Evolutionary conservation across 2,329 filamentous ascomycete species (phyloP), one percentile per base, ranked within the genome.

Genomic region (Mollisia scopiformis): DNA sequence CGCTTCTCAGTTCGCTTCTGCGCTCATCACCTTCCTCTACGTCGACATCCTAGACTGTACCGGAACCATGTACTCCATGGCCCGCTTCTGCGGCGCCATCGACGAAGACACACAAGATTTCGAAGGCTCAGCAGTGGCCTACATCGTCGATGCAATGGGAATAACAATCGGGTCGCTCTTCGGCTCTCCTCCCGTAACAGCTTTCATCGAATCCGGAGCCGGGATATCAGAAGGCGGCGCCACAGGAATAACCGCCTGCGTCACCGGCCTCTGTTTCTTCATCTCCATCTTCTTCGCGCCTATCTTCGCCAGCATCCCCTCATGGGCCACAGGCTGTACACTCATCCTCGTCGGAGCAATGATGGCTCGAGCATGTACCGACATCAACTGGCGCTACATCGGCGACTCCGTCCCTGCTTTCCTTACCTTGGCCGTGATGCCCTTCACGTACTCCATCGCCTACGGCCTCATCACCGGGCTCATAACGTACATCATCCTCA

Each of bases 271-370:
- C 53, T 93, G 89, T 77, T 96, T 96, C 80, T 89, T 96, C 78
- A 86, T 96, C 72, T 86, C 90, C 59, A 84, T 96, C 63, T 96
- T 96, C 81, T 96, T 96, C 73, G 92, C 92, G 0, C 92, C 92
- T 0, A 94, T 96, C 59, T 96, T 96, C 72, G 92, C 92, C 10
- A 93, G 90, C 0, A 95, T 96, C 60, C 92, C 92, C 4, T 88
- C 92, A 0, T 96, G 91, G 91, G 92, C 92, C 2, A 96, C 92
- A 0, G 92, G 92, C 51, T 93, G 90, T 73, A 93, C 93, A n/a
- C 83, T 96, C 27, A 83, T 96, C 68, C 86, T 96, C 39, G 91
- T 96, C 57, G 92, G 92, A n/a, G 88, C 88, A 21, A 89, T 96
- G 83, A 96, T 96, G 92, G 87, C 89, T 59, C 84, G 86, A 63